phyloP scores from a whole-genome alignment of 495 filamentous ascomycete species.

The Thozetella sp. region DNA sequence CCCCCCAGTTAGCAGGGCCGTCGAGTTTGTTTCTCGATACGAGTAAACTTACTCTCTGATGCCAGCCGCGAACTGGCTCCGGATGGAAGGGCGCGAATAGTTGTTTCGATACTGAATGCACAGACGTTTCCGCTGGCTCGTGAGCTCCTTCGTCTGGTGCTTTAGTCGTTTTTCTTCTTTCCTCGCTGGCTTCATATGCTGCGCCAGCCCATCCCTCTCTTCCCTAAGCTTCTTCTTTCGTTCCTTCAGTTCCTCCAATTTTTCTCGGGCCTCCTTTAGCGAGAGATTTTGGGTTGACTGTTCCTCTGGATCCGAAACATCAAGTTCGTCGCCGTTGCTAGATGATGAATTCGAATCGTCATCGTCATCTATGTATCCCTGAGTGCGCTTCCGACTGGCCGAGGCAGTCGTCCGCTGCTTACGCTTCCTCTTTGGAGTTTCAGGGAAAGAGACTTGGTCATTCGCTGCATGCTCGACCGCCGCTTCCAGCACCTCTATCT shows the following conservation, averaged over 20 bases:
- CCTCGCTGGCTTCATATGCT: conserved; percentile 17
- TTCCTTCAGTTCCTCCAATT: conserved; percentile 4
- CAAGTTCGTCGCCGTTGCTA: background rate
- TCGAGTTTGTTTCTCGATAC: background rate
- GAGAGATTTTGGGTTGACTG: conserved; percentile 6
- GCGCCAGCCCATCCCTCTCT: conserved; percentile 22
- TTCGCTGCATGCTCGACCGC: background rate
- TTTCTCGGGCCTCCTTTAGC: conserved; percentile 1
- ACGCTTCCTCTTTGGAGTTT: conserved; percentile 36
- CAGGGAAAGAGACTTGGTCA: conserved; percentile 31
- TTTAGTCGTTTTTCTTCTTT: conserved; percentile 9
- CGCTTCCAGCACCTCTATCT: background rate
- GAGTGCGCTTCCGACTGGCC: conserved; percentile 1
- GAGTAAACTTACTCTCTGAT: conserved; percentile 42
- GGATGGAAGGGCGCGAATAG: conserved; percentile 52
- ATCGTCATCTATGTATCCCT: background rate
- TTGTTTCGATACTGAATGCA: conserved; percentile 59
- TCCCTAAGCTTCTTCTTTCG: conserved; percentile 14
- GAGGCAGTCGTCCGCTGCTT: background rate
- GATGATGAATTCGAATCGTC: conserved; percentile 1
- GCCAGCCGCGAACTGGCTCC: conserved; percentile 57
- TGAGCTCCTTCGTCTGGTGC: conserved; percentile 26
- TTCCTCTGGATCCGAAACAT: conserved; percentile 1
- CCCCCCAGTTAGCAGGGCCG: conserved; percentile 16
- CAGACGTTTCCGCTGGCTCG: conserved; percentile 24